phyloP scores from a whole-genome alignment of 2,329 filamentous ascomycete genomes.

The Pseudovirgaria hyperparasitica region DNA sequence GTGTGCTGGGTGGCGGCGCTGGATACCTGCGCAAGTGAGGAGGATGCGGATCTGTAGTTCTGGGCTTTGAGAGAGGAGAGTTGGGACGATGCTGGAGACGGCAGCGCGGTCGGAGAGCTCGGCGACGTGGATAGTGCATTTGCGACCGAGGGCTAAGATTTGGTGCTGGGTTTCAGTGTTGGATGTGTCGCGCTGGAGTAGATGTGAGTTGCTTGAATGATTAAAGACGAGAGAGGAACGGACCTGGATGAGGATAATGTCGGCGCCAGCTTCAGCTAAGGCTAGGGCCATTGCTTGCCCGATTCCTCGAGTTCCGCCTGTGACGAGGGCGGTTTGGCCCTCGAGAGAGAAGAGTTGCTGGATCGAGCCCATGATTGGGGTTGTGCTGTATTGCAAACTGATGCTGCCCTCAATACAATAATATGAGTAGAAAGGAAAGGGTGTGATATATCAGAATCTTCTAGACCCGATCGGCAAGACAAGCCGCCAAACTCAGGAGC shows the following conservation, averaged over 20 bases:
- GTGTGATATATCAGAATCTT: too few species aligned
- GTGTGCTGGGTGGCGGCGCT: conserved; percentile 63
- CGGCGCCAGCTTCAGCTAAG: conserved; percentile 37
- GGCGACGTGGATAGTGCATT: conserved; percentile 53
- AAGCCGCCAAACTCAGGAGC: conserved; percentile 3
- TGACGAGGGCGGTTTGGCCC: conserved; percentile 37
- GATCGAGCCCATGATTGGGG: conserved; percentile 18
- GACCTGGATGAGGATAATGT: conserved; percentile 38
- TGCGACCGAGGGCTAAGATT: conserved; percentile 53
- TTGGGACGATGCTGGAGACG: conserved; percentile 48
- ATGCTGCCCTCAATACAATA: conserved; percentile 4
- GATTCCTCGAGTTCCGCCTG: conserved; percentile 37
- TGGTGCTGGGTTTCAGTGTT: conserved; percentile 45
- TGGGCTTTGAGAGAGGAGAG: conserved; percentile 48
- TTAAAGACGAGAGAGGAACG: conserved; percentile 1
- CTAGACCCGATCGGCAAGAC: too few species aligned
- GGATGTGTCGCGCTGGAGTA: conserved; percentile 39
- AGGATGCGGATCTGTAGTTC: conserved; percentile 62
- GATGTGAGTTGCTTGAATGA: not conserved
- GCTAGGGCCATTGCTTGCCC: conserved; percentile 38
- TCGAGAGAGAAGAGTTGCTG: conserved; percentile 36
- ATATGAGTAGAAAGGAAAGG: not conserved
- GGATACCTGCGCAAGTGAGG: conserved; percentile 79
- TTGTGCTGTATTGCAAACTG: conserved; percentile 14
- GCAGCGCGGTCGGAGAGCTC: conserved; percentile 52